phyloP scores from a whole-genome alignment of 495 filamentous ascomycete species.

The Lasiosphaeria miniovina region DNA sequence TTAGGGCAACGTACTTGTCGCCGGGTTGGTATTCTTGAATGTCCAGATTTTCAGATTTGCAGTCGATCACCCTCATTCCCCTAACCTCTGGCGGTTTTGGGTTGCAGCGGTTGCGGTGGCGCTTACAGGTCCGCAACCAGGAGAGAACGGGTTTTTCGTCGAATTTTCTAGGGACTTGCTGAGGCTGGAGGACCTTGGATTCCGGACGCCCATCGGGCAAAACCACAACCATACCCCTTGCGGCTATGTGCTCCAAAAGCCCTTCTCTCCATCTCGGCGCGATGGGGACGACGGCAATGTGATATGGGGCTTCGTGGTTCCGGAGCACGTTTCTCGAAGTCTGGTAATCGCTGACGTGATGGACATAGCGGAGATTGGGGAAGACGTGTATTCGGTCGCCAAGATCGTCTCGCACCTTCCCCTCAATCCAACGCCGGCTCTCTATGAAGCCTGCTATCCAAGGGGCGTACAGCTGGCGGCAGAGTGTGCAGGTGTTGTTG shows the following conservation, averaged over 20 bases:
- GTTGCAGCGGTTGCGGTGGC: conserved; percentile 17
- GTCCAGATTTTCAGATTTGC: conserved; percentile 14
- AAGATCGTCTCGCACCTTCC: conserved; percentile 11
- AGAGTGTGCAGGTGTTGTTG: conserved; percentile 16
- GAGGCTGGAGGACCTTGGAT: conserved; percentile 16
- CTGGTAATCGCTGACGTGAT: conserved; percentile 19
- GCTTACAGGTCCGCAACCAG: conserved; percentile 14
- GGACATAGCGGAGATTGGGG: conserved; percentile 18
- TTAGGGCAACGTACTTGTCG: conserved; percentile 18
- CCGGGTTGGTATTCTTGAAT: conserved; percentile 11
- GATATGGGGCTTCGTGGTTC: conserved; percentile 19
- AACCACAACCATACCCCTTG: conserved; percentile 19
- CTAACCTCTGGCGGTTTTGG: conserved; percentile 16
- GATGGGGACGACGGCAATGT: conserved; percentile 20
- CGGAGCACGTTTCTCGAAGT: conserved; percentile 16
- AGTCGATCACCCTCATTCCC: conserved; percentile 19
- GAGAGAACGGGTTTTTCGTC: conserved; percentile 13
- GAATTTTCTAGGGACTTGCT: conserved; percentile 17
- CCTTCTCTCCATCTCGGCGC: conserved; percentile 17
- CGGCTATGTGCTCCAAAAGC: conserved; percentile 15
- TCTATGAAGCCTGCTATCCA: conserved; percentile 19
- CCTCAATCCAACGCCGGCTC: conserved; percentile 13
- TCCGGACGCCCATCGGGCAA: conserved; percentile 16
- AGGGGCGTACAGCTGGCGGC: conserved; percentile 19
- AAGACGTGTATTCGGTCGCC: conserved; percentile 22